These are phyloP conservation scores for Ogataea paradorogensis DNA, from an alignment of 805 yeast genomes.

Conservation along the genomic window DNA sequence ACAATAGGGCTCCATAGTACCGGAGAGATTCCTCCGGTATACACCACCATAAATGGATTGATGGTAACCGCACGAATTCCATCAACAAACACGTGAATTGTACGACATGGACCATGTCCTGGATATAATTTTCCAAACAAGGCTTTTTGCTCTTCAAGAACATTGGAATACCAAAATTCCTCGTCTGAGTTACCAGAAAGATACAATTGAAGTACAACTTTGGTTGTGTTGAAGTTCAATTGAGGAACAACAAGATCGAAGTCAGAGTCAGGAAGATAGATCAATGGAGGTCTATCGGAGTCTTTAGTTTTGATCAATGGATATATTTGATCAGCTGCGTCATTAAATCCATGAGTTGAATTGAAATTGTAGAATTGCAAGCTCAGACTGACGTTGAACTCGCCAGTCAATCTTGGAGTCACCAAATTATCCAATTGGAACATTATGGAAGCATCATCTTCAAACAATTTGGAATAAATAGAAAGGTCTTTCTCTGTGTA, in stretches of 20 bases:
- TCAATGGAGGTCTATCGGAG: constrained; percentile 40
- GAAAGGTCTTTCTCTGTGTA: constrained; percentile 62
- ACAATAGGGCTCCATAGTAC: constrained; percentile 80
- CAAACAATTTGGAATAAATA: constrained; percentile 49
- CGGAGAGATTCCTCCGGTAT: constrained; percentile 81
- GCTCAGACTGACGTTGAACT: constrained; percentile 49
- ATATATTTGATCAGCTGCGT: constrained; percentile 39
- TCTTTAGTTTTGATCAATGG: constrained; percentile 34
- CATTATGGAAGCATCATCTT: constrained; percentile 38
- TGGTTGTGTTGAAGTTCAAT: constrained; percentile 54
- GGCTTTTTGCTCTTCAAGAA: constrained; percentile 44
- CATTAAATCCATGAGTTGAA: constrained; percentile 20
- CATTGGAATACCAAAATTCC: constrained; percentile 79
- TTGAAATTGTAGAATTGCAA: constrained; percentile 47
- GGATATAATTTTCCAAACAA: constrained; percentile 43
- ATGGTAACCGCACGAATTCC: constrained; percentile 58
- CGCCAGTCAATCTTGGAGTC: constrained; percentile 55
- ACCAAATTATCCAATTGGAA: constrained; percentile 67
- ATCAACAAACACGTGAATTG: constrained; percentile 59
- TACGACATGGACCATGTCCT: constrained; percentile 73
- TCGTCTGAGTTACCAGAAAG: constrained; percentile 77
- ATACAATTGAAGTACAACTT: constrained; percentile 55
- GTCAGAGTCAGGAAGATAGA: constrained; percentile 42
- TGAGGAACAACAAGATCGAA: constrained; percentile 41
- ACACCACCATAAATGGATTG: constrained; percentile 71